Percentiles rank a stretch among this genome's conserved stretches.
These are phyloP conservation scores for Ceratobasidium sp. DNA, from an alignment of 1,284 basidiomycete genomes.

Conservation along the genomic window DNA sequence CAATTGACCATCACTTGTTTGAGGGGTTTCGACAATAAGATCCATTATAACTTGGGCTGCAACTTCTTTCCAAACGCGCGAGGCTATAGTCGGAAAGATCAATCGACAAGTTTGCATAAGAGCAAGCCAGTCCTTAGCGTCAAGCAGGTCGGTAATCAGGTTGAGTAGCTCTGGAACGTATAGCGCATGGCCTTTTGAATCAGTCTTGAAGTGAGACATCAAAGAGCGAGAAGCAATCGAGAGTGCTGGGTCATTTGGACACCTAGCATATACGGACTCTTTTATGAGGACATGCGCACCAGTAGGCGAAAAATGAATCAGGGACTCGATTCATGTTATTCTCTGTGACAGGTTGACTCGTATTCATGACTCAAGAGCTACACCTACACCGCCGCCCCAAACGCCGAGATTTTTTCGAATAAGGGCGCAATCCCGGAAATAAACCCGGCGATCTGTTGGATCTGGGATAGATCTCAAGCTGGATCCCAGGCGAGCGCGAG, in stretches of 20 bases:
- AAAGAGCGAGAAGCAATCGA: background rate
- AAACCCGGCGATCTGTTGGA: no score
- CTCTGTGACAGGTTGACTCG: background rate
- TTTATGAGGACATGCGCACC: background rate
- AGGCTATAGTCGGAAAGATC: background rate
- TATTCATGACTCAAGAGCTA: background rate
- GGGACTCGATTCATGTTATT: background rate
- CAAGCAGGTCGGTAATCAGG: background rate
- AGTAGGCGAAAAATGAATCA: background rate
- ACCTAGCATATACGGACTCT: background rate
- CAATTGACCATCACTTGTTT: background rate
- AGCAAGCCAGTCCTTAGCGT: background rate
- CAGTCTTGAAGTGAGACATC: background rate
- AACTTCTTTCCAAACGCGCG: constrained; percentile 7
- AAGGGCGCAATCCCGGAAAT: no score
- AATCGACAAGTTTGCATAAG: background rate
- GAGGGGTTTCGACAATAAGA: background rate
- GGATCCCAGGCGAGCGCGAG: no score
- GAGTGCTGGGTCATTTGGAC: background rate
- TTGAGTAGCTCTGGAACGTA: background rate
- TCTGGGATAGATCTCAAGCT: no score
- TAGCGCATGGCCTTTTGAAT: background rate
- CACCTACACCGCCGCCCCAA: no score
- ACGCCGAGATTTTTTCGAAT: no score
- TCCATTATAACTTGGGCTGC: background rate